Evolutionary conservation across 352 stramenopile genomes (phyloP).

Genomic region (Blastocystis sp.): DNA sequence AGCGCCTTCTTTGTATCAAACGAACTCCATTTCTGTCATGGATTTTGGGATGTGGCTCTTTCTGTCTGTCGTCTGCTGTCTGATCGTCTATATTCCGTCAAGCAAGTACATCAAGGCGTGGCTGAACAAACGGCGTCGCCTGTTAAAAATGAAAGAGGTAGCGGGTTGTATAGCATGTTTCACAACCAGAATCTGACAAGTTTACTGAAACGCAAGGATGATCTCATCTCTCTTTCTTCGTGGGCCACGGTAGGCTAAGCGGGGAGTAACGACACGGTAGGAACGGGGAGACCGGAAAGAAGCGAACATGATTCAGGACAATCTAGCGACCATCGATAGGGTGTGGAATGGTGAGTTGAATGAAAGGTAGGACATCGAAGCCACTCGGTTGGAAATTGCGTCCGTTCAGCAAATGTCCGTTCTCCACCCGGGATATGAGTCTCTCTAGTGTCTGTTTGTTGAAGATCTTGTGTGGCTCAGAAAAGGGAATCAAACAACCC

Average conservation of each 20-base stretch:
- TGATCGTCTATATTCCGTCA: background rate
- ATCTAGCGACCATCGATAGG: background rate
- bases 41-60: background rate
- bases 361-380: constrained; percentile 24
- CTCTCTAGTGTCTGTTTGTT: background rate
- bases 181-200: background rate
- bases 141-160: background rate
- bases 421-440: constrained; percentile 41
- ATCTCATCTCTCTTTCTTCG: constrained; percentile 27
- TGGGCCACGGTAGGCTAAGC: background rate
- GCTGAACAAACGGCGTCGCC: background rate
- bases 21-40: no score
- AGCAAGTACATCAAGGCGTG: constrained; percentile 44
- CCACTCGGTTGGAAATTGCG: background rate
- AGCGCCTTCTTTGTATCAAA: no score
- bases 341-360: background rate
- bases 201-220: constrained; percentile 32
- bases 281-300: constrained; percentile 19
- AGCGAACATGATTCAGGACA: background rate
- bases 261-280: background rate
- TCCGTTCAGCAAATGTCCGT: background rate
- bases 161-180: background rate
- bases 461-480: no score
- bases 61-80: background rate
- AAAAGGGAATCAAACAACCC: no score